Percentiles rank a stretch among this genome's conserved stretches.
phyloP scores from a whole-genome alignment of 2,329 filamentous ascomycete species.

The Botrytis pseudocinerea region DNA sequence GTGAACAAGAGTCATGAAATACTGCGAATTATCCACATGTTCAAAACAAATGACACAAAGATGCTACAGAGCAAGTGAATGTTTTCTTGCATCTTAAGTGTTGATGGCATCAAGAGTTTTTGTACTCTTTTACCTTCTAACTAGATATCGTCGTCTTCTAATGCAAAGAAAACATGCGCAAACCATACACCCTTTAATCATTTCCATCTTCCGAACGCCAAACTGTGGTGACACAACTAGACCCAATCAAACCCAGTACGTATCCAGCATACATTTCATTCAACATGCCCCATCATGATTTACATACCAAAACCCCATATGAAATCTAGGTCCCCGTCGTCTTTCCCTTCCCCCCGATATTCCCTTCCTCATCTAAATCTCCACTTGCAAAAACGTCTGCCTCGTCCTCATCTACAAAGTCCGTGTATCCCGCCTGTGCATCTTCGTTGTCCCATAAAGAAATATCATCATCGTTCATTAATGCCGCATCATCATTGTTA shows the following conservation, averaged over 20 bases:
- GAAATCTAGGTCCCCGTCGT: conserved; percentile 5
- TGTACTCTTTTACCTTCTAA: background rate
- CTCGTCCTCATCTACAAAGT: conserved; percentile 38
- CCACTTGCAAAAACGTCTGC: conserved; percentile 35
- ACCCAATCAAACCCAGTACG: conserved; percentile 5
- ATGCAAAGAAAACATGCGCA: background rate
- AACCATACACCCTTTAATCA: conserved; percentile 3
- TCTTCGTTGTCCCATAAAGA: conserved; percentile 39
- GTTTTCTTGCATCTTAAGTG: background rate
- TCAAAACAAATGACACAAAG: background rate
- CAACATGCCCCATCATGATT: conserved; percentile 4
- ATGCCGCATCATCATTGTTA: conserved; percentile 32
- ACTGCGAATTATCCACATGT: background rate
- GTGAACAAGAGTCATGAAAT: background rate
- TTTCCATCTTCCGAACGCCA: conserved; percentile 10
- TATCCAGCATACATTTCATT: conserved; percentile 13
- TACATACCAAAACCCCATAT: background rate
- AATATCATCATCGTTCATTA: conserved; percentile 42
- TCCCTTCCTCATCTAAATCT: conserved; percentile 28
- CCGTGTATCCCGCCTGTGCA: conserved; percentile 32
- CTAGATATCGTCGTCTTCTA: background rate
- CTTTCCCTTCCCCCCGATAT: conserved; percentile 23
- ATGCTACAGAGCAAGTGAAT: background rate
- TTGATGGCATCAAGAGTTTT: background rate
- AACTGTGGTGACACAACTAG: conserved; percentile 9